A percentile compares a stretch with the other conserved stretches of the same genome.
Conservation (phyloP, 2,329 filamentous ascomycete species). For the Ophiostoma sp. region DNA sequence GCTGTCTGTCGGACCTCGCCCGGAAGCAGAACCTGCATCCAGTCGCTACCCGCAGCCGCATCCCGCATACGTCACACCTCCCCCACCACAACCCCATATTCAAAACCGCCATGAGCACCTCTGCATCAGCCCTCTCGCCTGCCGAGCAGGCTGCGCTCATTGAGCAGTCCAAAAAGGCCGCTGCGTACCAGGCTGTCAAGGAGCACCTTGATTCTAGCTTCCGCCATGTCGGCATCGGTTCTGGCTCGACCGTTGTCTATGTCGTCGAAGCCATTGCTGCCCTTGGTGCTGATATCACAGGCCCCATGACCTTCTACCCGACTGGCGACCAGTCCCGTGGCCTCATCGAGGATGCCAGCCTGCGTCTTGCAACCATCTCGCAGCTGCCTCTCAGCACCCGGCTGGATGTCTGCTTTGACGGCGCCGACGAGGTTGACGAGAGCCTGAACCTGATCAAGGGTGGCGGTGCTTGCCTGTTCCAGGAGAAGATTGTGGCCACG, state of each 20-base stretch:
- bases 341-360: slow-evolving; percentile 72
- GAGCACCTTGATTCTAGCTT: slow-evolving; percentile 62
- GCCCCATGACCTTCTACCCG: slow-evolving; percentile 75
- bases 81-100: slow-evolving; percentile 1
- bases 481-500: slow-evolving; percentile 91
- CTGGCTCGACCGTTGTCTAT: slow-evolving; percentile 75
- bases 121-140: slow-evolving; percentile 25
- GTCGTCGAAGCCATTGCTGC: slow-evolving; percentile 74
- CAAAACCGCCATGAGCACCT: slow-evolving; percentile 30
- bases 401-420: slow-evolving; percentile 91
- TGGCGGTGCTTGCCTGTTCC: slow-evolving; percentile 93
- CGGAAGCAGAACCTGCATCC: not conserved
- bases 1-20: not conserved
- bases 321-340: slow-evolving; percentile 88
- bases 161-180: slow-evolving; percentile 68
- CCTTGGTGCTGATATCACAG: slow-evolving; percentile 49
- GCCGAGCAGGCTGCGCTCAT: slow-evolving; percentile 40
- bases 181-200: slow-evolving; percentile 66
- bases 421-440: slow-evolving; percentile 92
- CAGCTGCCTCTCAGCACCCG: slow-evolving; percentile 53
- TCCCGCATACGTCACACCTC: slow-evolving; percentile 3
- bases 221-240: slow-evolving; percentile 71
- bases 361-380: slow-evolving; percentile 73
- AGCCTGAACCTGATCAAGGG: slow-evolving; percentile 97
- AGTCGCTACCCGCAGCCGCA: not conserved